A percentile compares a stretch with the other conserved stretches of the same genome.
Evolutionary conservation across 2,329 filamentous ascomycete species (phyloP).

Genomic region (Diaporthe citri): DNA sequence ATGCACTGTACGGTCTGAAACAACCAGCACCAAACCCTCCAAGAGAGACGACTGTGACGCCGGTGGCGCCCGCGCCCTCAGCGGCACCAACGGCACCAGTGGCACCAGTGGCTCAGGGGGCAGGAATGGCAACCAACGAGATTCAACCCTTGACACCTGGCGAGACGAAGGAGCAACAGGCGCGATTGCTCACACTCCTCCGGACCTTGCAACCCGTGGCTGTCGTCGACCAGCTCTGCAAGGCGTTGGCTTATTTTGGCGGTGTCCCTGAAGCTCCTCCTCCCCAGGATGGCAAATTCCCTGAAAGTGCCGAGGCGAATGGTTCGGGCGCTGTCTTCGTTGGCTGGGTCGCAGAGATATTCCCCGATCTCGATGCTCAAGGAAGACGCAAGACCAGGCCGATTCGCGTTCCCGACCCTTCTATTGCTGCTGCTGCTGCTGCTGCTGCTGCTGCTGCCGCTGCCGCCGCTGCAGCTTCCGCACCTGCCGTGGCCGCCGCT

Average conservation of each 20-base stretch:
- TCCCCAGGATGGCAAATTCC: conserved; percentile 64
- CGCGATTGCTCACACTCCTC: conserved; percentile 69
- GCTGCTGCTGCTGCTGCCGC: conserved; percentile 46
- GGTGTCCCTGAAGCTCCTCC: conserved; percentile 68
- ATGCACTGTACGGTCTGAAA: conserved; percentile 37
- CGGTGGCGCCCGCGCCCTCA: conserved; percentile 19
- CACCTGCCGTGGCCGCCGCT: conserved; percentile 39
- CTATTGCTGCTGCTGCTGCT: conserved; percentile 46
- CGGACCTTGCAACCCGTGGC: conserved; percentile 66
- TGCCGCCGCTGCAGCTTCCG: conserved; percentile 43
- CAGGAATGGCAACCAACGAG: background rate
- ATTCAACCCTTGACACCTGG: conserved; percentile 51
- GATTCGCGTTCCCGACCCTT: conserved; percentile 35
- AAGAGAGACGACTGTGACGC: conserved; percentile 28
- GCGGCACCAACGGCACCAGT: background rate
- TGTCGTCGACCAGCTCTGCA: conserved; percentile 74
- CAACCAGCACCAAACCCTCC: conserved; percentile 31
- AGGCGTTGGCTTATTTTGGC: conserved; percentile 73
- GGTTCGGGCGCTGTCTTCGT: conserved; percentile 70
- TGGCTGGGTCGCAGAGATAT: conserved; percentile 74
- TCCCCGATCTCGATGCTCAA: conserved; percentile 57
- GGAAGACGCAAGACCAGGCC: conserved; percentile 43
- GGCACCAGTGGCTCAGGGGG: conserved; percentile 27
- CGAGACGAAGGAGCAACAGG: conserved; percentile 71
- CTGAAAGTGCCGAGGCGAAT: conserved; percentile 67